Conservation (phyloP, 352 stramenopile genomes). For the Phytophthora sansomeana region DNA sequence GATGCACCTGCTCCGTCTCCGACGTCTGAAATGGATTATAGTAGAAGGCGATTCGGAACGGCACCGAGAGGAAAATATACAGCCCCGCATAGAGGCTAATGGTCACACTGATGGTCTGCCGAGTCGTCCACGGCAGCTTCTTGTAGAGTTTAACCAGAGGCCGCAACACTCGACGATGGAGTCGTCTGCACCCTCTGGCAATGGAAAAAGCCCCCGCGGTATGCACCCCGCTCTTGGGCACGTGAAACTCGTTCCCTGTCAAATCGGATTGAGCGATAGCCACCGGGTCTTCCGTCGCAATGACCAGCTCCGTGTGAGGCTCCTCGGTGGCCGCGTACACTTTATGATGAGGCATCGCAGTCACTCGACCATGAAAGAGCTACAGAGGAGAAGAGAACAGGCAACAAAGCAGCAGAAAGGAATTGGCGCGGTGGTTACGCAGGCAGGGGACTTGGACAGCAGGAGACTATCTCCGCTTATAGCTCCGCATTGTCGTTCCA, state of each 20-base stretch:
- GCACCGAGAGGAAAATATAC: slow-evolving; percentile 36
- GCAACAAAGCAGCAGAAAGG: background rate
- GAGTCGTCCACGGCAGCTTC: slow-evolving; percentile 26
- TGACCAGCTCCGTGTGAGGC: slow-evolving; percentile 9
- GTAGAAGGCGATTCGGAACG: slow-evolving; percentile 38
- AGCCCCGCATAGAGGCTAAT: slow-evolving; percentile 24
- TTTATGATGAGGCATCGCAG: slow-evolving; percentile 32
- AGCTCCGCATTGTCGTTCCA: no score
- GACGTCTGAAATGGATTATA: slow-evolving; percentile 25
- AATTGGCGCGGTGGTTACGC: no score
- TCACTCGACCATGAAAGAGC: background rate
- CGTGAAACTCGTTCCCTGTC: background rate
- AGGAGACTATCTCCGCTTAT: no score
- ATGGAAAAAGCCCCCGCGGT: background rate
- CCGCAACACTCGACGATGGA: slow-evolving; percentile 11
- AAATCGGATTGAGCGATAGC: background rate
- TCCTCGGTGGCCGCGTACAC: slow-evolving; percentile 29
- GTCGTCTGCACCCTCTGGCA: slow-evolving; percentile 9
- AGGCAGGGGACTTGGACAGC: no score
- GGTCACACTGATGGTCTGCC: slow-evolving; percentile 23
- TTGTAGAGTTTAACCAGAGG: slow-evolving; percentile 22
- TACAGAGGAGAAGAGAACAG: background rate
- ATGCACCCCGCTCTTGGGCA: background rate
- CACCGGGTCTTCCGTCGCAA: slow-evolving; percentile 5
- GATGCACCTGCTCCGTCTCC: slow-evolving; percentile 8